Evolutionary conservation across 495 filamentous ascomycete species (phyloP).

Genomic region (Penicillium argentinense): DNA sequence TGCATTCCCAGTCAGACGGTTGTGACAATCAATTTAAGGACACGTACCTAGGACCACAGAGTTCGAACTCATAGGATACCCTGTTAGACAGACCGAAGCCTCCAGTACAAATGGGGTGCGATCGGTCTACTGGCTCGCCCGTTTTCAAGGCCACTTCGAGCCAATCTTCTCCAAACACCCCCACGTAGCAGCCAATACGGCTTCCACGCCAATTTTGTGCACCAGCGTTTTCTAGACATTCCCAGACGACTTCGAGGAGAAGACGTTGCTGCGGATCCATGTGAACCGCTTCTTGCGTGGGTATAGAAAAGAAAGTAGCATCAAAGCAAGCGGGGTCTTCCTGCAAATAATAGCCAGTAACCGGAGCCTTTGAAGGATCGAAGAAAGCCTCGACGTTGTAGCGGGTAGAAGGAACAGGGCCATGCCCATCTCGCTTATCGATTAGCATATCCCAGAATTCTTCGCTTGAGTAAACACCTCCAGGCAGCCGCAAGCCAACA

Average conservation of each 20-base stretch:
- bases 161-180: no score
- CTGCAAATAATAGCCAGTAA: conserved; percentile 52
- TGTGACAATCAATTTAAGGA: no score
- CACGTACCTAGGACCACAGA: no score
- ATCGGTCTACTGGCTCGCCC: no score
- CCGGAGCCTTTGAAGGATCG: conserved; percentile 6
- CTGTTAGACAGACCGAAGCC: no score
- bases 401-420: conserved; percentile 32
- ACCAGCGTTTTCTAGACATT: conserved; percentile 45
- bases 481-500: conserved; percentile 49
- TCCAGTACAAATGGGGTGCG: no score
- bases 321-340: conserved; percentile 35
- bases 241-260: conserved; percentile 51
- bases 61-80: no score
- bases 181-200: no score
- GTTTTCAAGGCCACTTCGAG: no score
- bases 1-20: no score
- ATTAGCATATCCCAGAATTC: conserved; percentile 46
- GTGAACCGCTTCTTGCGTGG: conserved; percentile 40
- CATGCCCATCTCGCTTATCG: conserved; percentile 35
- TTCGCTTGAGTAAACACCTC: conserved; percentile 27
- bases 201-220: conserved; percentile 32
- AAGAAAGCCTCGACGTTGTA: conserved; percentile 40
- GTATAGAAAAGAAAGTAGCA: conserved; percentile 36
- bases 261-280: conserved; percentile 60